Base-by-base conservation (phyloP, 345 rosid species). In the Syzygium grande region DNA sequence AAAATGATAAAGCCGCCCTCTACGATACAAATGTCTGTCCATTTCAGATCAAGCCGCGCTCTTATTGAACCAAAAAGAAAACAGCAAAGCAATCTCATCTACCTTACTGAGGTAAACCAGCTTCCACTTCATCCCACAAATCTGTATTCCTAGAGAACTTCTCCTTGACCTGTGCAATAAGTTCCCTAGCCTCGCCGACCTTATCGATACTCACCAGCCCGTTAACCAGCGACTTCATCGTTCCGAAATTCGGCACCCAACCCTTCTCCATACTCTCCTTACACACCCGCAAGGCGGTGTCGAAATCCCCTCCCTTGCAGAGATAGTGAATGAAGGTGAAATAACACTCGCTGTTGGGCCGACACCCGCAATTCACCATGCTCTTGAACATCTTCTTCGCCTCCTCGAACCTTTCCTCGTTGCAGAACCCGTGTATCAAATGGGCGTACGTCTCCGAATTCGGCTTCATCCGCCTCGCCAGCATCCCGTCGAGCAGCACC, bases 91-190 rank as follows among this genome's bases (percentile, higher is more conserved):
- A 78, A 84, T 14, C 17, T n/a, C 4, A 85, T 52, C 51, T 87
- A 78, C 89, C 54, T 93, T 91, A 93, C 73, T 89, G 94, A 2
- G 96, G 92, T 91, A 98, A 93, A 34, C 87, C 92, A 3, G 98
- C 96, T 92, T 96, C 98, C 8, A 98, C 89, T 89, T 96, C 99
- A 86, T 93, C 90, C 99, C 99, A 98, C 91, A 90, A 46, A 84
- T 92, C 93, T 7, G 65, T 88, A 27, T 91, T 94, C 89, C 89
- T 93, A 1, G 91, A 12, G 89, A 98, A 93, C 90, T 86, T 93
- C 91, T 90, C 90, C 92, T 96, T 96, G 61, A 98, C 89, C 54
- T 89, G 87, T 86, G 79, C 89, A 52, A 94, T 88, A 30, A 96
- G 93, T 87, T 91, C 93, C 73, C 91, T 92, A 0, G 98, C 99